phyloP scores from a whole-genome alignment of 345 rosid genomes.

The Gossypium bickii region DNA sequence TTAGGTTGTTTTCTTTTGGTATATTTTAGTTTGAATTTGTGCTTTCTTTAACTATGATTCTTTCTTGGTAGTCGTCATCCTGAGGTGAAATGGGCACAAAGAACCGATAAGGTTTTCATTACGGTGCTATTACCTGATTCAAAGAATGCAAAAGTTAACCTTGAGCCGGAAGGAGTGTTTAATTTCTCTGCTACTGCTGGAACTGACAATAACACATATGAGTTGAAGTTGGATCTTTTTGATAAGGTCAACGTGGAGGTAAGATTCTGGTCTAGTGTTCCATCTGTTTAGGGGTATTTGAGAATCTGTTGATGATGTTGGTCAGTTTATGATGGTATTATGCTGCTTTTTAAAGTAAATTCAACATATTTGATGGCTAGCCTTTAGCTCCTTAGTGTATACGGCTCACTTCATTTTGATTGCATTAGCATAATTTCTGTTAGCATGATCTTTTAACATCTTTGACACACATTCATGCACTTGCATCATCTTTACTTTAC shows the following conservation, averaged over 20 bases:
- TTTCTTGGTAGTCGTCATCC: constrained; percentile 61
- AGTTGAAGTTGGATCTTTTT: constrained; percentile 68
- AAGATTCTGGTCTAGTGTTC: constrained; percentile 4
- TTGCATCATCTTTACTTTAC: not conserved
- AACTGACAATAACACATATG: constrained; percentile 49
- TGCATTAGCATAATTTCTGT: no score
- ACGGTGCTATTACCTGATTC: constrained; percentile 67
- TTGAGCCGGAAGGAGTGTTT: constrained; percentile 74
- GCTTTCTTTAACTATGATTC: not conserved
- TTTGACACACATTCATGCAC: no score
- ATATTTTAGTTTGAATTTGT: not conserved
- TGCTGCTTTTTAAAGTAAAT: not conserved
- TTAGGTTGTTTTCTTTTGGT: not conserved
- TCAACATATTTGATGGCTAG: not conserved
- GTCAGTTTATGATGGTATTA: not conserved
- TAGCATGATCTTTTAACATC: no score
- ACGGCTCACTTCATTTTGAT: no score
- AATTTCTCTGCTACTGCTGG: constrained; percentile 74
- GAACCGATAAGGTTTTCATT: constrained; percentile 60
- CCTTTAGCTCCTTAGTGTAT: no score
- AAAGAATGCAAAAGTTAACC: constrained; percentile 67
- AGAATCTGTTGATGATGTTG: not conserved
- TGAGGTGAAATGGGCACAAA: constrained; percentile 87
- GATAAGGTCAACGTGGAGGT: constrained; percentile 87
- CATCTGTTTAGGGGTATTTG: not conserved